Evolutionary conservation across 495 filamentous ascomycete genomes (phyloP), one percentile per base, ranked within the genome.

Genomic region (Aspergillus wentii): DNA sequence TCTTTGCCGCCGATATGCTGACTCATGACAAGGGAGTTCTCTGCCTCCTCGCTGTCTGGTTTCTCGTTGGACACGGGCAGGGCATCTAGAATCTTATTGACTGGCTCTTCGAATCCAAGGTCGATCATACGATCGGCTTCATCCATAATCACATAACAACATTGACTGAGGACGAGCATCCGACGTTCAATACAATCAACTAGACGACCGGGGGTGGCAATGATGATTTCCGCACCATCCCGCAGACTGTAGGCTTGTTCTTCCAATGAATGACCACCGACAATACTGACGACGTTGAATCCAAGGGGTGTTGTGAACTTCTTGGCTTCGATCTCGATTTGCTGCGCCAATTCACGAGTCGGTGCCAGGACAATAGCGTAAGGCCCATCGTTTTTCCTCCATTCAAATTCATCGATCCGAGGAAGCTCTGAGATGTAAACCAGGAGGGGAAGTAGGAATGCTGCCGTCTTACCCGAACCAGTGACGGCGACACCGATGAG

Each of bases 101-200:
- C 86, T 2, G 88, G 86, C 51, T 96, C 94, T 61, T 97, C 94
- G 59, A 99, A 97, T 34, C 92, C 92, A 43, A 97, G 78, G 57
- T 99, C 92, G 44, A 99, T 96, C 92, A 99, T 99, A 23, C 92
- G 82, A 67, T 99, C 92, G 33, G 92, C 92, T 78, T 99, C 92
- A 64, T 99, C 92, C 83, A 88, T 86, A 59, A 99, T 95, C 34
- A 97, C 80, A 66, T 99, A 99, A 69, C 91, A 96, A 57, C 94
- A 97, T 61, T 97, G 94, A 10, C 79, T 79, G 19, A 99, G 79
- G 5, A 99, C 92, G 0, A 97, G 69, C 8, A 97, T 78, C 8
- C 94, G 82, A 18, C 94, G 77, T 62, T 99, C 92, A 41, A 99
- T 89, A 59, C 88, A 96, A 65, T 99, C 92, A 18, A 97, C 86